A percentile compares a stretch with the other conserved stretches of the same genome.
Evolutionary conservation across 441 rosid genomes (phyloP).

Genomic region (Corymbia citriodora): DNA sequence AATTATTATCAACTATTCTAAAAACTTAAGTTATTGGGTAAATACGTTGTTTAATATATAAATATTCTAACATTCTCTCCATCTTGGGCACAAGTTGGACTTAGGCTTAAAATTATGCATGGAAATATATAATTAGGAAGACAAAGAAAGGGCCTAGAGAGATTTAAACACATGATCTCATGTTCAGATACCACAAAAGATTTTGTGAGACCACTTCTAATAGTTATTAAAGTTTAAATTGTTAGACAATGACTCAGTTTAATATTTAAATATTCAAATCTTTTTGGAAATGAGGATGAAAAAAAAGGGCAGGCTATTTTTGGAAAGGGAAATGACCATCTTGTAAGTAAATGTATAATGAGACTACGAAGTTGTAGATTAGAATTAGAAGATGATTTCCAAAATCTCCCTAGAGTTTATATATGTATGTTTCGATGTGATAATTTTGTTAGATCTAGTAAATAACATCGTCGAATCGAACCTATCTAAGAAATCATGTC

Average conservation of each 20-base stretch:
- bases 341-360: not conserved
- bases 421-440: not conserved
- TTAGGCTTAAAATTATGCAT: not conserved
- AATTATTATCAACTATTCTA: not conserved
- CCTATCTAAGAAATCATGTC: not conserved
- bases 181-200: not conserved
- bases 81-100: accelerated
- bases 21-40: not conserved
- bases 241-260: accelerated
- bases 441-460: not conserved
- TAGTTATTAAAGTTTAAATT: not conserved
- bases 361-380: not conserved
- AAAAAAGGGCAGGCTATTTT: not conserved
- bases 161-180: not conserved
- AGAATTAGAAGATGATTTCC: not conserved
- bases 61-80: not conserved
- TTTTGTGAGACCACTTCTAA: not conserved
- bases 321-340: not conserved
- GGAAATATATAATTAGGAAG: not conserved
- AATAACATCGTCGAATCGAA: not conserved
- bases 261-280: not conserved
- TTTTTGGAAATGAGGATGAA: not conserved
- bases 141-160: not conserved
- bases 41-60: not conserved
- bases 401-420: not conserved